Evolutionary conservation across 2,329 filamentous ascomycete genomes (phyloP), one percentile per base, ranked within the genome.

Genomic region (Ascomycota sp.): DNA sequence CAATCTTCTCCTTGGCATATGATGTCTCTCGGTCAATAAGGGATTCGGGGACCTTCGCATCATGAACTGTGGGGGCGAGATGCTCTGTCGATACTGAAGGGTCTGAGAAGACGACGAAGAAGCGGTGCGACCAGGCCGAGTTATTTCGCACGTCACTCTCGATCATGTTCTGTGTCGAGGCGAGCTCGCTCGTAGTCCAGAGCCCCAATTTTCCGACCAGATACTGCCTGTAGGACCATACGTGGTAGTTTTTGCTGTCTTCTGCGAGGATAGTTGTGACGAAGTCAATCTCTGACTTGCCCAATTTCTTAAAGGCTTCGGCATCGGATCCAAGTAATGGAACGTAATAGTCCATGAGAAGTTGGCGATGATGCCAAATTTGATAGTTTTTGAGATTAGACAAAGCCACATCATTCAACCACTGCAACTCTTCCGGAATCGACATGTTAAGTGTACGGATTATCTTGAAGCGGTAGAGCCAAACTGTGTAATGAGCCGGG

Each of bases 211-310:
- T 70, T 30, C 57, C 55, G 25, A 73, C 66, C 13, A 75, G 51
- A 45, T 68, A 72, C 49, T 93, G 82, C 34, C 89, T 67, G 57
- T 95, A 98, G 32, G 75, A 82, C 89, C 89, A 98, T 28, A 95
- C 89, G 49, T 98, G 89, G 51, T 98, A 95, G 59, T 98, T 98
- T 57, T 98, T 98, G 29, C 77, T 70, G 49, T 98, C 89, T 41
- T 78, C 65, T 25, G 64, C 66, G 32, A 98, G 74, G 68, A 98
- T 95, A 28, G 63, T 54, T 34, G 63, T 65, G 35, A 94, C 66
- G 50, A 95, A 95, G 10, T 61, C 62, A 13, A 65, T 61, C 55
- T 98, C 89, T 4, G 66, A 68, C 4, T 60, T 49, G 8, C 68
- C 69, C 30, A 81, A 63, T 33, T 40, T 41, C 61, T 62, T 41